Base-by-base conservation (phyloP, 345 rosid genomes). In the Eucalyptus melliodora region DNA sequence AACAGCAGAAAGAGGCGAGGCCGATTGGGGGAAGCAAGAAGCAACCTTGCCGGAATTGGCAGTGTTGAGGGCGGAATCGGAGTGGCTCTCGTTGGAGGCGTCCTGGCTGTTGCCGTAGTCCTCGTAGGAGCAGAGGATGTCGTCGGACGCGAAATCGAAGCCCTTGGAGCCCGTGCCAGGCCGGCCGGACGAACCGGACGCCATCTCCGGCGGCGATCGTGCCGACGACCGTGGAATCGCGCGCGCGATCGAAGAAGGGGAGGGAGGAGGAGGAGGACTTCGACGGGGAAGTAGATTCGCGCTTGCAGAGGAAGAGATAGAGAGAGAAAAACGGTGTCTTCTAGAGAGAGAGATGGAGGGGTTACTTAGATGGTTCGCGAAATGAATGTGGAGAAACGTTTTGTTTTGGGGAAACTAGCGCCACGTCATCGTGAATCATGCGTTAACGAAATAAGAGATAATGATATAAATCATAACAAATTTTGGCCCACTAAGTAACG, bases 41-140 rank as follows among this genome's bases (percentile, higher is more conserved):
- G 16, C 59, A 53, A 93, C 95, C 96, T 94, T 94, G 88, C 83
- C 50, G 42, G 94, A 92, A 91, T 91, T 92, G 27, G 67, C 93
- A 19, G 42, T 92, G 40, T 81, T 92, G 82, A 87, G 90, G 9
- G 91, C 93, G 85, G 97, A 92, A 90, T 98, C 99, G 87, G 96
- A 93, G 90, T 91, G 95, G 89, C 88, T 67, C 23, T 96, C 99
- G 69, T 96, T 96, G 72, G 98, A 87, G 5, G 97, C 90, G 87
- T 98, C 99, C 92, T 95, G 97, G 67, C 67, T 27, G 90, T 94
- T 95, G 86, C 92, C 91, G 92, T 91, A 96, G 90, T 96, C 99
- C 60, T 98, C 98, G 91, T 98, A 98, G 13, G 99, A 96, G 95
- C 98, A 97, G 91, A 98, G 99, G 90, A 98, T 98, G 88, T 98